These are phyloP conservation scores for Apiotrichum montevideense DNA, from an alignment of 1,284 basidiomycete species.

Conservation along the genomic window DNA sequence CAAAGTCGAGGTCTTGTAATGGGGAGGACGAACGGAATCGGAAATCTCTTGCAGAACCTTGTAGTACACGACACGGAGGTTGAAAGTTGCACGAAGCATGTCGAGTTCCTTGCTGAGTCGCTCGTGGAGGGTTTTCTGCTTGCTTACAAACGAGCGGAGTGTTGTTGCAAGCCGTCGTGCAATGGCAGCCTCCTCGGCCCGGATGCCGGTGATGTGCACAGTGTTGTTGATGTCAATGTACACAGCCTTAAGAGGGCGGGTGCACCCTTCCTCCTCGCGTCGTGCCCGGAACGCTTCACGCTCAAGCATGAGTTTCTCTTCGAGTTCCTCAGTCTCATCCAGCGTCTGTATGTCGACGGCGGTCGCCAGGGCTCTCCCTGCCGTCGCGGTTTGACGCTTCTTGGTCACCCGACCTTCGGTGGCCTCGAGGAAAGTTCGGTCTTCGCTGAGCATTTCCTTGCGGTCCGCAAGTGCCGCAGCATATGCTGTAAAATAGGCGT, in stretches of 20 bases:
- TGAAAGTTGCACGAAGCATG: constrained; percentile 38
- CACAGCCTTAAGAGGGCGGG: constrained; percentile 36
- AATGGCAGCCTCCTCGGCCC: constrained; percentile 8
- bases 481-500: constrained; percentile 42
- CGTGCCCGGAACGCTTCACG: constrained; percentile 36
- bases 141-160: constrained; percentile 9
- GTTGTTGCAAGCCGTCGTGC: not conserved
- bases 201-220: constrained; percentile 3
- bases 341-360: constrained; percentile 22
- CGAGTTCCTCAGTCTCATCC: constrained; percentile 17
- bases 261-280: constrained; percentile 27
- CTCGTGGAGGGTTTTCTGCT: constrained; percentile 21
- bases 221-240: constrained; percentile 33
- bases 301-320: constrained; percentile 27
- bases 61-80: constrained; percentile 40
- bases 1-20: constrained; percentile 17
- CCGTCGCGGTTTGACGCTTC: constrained; percentile 29
- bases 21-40: constrained; percentile 35
- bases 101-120: constrained; percentile 42
- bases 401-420: constrained; percentile 30
- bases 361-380: constrained; percentile 10
- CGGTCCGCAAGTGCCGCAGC: constrained; percentile 41
- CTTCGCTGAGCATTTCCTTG: constrained; percentile 40
- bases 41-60: constrained; percentile 43
- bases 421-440: constrained; percentile 29